Evolutionary conservation across 345 rosid genomes (phyloP), one percentile per base, ranked within the genome.

Genomic region (Camelina neglecta): DNA sequence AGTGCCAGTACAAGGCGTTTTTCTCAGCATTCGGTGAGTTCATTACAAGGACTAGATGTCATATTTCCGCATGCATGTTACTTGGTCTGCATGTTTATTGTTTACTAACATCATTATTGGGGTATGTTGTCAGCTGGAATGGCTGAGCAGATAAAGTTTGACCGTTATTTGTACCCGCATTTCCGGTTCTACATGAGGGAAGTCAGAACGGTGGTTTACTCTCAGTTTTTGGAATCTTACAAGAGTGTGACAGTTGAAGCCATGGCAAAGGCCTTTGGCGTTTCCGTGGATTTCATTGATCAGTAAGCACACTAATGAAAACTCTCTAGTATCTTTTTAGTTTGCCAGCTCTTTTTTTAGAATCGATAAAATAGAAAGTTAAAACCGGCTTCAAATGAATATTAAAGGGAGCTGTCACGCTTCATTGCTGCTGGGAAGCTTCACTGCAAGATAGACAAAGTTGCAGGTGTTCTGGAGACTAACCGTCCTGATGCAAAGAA

Each of bases 401-500:
- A 54, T 50, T 18, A 5, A 5, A 47, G 51, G 89, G 99, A 96
- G 82, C 87, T 96, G n/a, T 93, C 97, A 7, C 88, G 90, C 3
- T 96, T 93, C 61, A 96, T 96, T 54, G 96, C 99, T 4, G 98
- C 96, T 4, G 98, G 99, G 69, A 96, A 96, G 81, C 98, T 96
- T 68, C 97, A 96, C 73, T 96, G 99, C 92, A 96, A 88, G 92
- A 96, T 96, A 67, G 99, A 96, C 78, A 96, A 96, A 81, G 99
- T 93, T 76, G 97, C 95, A 13, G 99, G 98, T 69, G 98, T 96
- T 74, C 89, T 96, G 15, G 99, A 96, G 84, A 96, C 99, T 2
- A 91, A 91, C 82, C 91, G 95, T 10, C 98, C 99, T 3, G 99
- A 96, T 83, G 97, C 93, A 4, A 93, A 96, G 93, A 96, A 96